Conservation (phyloP, 345 rosid genomes). For the Bruguiera sexangula region DNA sequence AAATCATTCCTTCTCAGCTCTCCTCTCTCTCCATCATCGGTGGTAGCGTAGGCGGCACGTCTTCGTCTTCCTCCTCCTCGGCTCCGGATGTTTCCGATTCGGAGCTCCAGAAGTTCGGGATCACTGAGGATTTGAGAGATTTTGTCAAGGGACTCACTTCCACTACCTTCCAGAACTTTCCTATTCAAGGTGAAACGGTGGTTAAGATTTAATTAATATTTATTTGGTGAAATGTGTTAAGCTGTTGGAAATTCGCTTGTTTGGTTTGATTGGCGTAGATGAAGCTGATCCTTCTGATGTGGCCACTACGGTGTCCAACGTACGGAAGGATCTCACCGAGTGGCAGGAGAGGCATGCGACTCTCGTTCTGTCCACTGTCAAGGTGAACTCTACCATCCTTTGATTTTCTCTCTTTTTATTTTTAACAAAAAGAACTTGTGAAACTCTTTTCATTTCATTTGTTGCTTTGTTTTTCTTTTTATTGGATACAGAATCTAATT, state of each 20-base stretch:
- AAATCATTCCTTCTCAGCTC: conserved; percentile 60
- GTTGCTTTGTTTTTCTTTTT: no score
- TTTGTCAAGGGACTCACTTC: conserved; percentile 77
- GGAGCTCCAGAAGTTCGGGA: conserved; percentile 65
- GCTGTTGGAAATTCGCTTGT: no score
- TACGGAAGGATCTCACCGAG: conserved; percentile 80
- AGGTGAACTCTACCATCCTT: conserved; percentile 39
- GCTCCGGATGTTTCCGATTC: conserved; percentile 34
- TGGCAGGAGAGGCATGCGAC: conserved; percentile 99
- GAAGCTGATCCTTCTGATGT: conserved; percentile 45
- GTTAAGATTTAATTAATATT: not conserved
- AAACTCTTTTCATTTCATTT: no score
- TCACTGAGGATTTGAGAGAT: conserved; percentile 80
- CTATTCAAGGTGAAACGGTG: conserved; percentile 48
- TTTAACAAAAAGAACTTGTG: no score
- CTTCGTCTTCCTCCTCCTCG: conserved; percentile 26
- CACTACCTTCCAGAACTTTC: conserved; percentile 77
- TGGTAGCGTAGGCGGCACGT: not conserved
- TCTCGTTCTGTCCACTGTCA: conserved; percentile 80
- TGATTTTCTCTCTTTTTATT: not conserved
- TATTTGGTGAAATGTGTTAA: no score
- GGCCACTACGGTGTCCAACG: conserved; percentile 49
- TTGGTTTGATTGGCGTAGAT: conserved; percentile 34
- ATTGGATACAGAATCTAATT: no score
- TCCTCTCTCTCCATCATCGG: conserved; percentile 43